These are phyloP conservation scores for Colletotrichum spaethianum DNA, from an alignment of 2,329 filamentous ascomycete genomes.

Conservation along the genomic window DNA sequence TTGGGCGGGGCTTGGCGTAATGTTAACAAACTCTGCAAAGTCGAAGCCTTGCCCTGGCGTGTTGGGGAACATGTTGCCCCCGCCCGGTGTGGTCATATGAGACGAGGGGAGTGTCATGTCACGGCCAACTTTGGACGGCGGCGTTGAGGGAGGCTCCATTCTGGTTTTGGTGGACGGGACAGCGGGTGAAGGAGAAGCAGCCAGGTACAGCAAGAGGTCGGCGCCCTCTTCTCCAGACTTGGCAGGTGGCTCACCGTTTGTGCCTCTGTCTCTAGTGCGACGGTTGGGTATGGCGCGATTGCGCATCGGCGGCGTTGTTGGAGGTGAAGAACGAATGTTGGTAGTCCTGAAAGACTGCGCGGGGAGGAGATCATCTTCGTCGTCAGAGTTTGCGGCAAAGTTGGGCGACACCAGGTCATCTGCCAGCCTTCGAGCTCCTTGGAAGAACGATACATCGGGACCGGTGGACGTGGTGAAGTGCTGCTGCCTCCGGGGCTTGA, in stretches of 20 bases:
- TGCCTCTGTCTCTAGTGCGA: slow-evolving; percentile 63
- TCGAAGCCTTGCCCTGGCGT: slow-evolving; percentile 91
- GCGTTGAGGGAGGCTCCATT: slow-evolving; percentile 82
- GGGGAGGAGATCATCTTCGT: slow-evolving; percentile 87
- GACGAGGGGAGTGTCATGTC: slow-evolving; percentile 82
- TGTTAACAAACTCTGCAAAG: slow-evolving; percentile 97
- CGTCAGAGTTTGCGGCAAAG: slow-evolving; percentile 77
- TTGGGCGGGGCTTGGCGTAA: slow-evolving; percentile 95
- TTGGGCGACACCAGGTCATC: slow-evolving; percentile 73
- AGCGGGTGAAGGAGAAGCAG: slow-evolving; percentile 91
- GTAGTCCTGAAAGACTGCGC: slow-evolving; percentile 79
- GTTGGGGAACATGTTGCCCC: slow-evolving; percentile 77
- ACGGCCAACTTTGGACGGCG: slow-evolving; percentile 74
- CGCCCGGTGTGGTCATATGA: slow-evolving; percentile 90
- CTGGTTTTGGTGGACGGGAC: slow-evolving; percentile 66
- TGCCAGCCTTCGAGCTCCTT: slow-evolving; percentile 77
- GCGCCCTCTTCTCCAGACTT: slow-evolving; percentile 84
- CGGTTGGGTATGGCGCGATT: slow-evolving; percentile 63
- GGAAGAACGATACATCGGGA: slow-evolving; percentile 85
- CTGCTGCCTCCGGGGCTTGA: slow-evolving; percentile 81
- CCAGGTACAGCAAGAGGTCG: slow-evolving; percentile 85
- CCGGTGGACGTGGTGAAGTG: slow-evolving; percentile 81
- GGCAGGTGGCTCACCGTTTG: slow-evolving; percentile 58
- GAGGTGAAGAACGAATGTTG: slow-evolving; percentile 82
- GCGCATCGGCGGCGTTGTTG: slow-evolving; percentile 83